Evolutionary conservation across 805 yeast genomes (phyloP).

Genomic region (Ogataea corticis): DNA sequence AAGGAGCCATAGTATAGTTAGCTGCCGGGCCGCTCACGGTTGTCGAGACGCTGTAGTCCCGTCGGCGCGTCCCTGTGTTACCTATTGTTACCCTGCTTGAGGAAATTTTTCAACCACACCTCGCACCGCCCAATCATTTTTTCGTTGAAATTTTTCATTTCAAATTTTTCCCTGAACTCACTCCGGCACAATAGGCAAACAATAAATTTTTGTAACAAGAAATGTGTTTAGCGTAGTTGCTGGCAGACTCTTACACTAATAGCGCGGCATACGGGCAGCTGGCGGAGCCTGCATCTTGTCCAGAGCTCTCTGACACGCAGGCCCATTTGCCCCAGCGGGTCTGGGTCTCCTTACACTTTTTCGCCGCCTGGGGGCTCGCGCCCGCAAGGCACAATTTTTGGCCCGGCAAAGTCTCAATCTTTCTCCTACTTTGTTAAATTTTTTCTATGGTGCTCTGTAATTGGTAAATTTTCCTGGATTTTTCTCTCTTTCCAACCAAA

Average conservation of each 20-base stretch:
- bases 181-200: background rate
- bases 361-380: too few species aligned
- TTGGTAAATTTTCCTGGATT: slow-evolving; percentile 5
- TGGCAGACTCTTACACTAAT: background rate
- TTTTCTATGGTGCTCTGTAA: slow-evolving; percentile 13
- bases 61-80: too few species aligned
- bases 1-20: too few species aligned
- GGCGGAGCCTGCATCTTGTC: background rate
- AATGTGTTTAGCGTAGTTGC: background rate
- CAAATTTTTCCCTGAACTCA: background rate
- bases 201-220: background rate
- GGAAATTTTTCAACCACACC: slow-evolving; percentile 6
- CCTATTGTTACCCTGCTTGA: slow-evolving; percentile 2
- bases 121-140: slow-evolving; percentile 7
- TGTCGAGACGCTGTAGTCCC: too few species aligned
- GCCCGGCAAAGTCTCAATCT: too few species aligned
- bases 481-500: background rate
- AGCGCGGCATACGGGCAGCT: too few species aligned
- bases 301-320: too few species aligned
- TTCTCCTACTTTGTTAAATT: background rate
- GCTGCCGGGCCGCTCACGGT: too few species aligned
- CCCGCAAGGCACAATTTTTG: too few species aligned
- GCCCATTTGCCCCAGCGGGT: background rate
- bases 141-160: background rate
- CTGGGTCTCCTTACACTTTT: too few species aligned